A percentile compares a stretch with the other conserved stretches of the same genome.
Evolutionary conservation across 163 green algal species (phyloP).

Genomic region (Chlamydomonas reinhardtii): DNA sequence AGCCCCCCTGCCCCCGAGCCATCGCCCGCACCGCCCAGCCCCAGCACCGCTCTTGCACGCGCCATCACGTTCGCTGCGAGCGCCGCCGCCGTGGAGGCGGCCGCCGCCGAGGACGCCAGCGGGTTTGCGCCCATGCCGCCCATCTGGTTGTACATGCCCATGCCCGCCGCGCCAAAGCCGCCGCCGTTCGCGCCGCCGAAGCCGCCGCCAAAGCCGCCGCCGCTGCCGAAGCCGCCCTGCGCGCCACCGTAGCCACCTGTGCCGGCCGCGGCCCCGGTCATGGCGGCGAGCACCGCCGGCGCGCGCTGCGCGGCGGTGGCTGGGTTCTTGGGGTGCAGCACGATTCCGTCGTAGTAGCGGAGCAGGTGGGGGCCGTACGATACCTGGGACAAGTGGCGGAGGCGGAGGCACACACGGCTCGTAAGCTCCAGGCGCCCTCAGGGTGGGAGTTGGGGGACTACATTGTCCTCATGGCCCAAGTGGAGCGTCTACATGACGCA

Average conservation of each 20-base stretch:
- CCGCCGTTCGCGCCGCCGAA: neutral
- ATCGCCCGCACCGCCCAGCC: neutral
- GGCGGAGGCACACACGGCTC: too few species aligned
- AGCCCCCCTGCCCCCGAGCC: neutral
- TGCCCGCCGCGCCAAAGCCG: neutral
- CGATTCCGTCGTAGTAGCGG: slow-evolving; percentile 40
- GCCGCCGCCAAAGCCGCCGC: neutral
- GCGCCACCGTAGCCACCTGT: neutral
- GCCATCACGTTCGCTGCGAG: slow-evolving; percentile 25
- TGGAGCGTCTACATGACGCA: too few species aligned
- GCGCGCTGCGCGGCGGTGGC: slow-evolving; percentile 39
- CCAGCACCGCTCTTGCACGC: slow-evolving; percentile 11
- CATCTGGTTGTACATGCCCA: neutral
- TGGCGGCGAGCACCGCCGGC: slow-evolving; percentile 25
- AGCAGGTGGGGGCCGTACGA: slow-evolving; percentile 19
- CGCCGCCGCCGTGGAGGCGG: slow-evolving; percentile 16
- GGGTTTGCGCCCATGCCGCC: neutral
- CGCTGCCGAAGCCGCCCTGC: too few species aligned
- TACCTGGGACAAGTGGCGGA: neutral
- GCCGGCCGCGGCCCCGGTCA: neutral
- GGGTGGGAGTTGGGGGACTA: neutral
- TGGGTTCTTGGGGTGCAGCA: slow-evolving; percentile 46
- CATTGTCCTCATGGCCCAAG: too few species aligned
- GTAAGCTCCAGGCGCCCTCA: too few species aligned
- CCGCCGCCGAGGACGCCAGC: slow-evolving; percentile 1